phyloP scores from a whole-genome alignment of 768 basidiomycete genomes.

The Kondoa subrosea region DNA sequence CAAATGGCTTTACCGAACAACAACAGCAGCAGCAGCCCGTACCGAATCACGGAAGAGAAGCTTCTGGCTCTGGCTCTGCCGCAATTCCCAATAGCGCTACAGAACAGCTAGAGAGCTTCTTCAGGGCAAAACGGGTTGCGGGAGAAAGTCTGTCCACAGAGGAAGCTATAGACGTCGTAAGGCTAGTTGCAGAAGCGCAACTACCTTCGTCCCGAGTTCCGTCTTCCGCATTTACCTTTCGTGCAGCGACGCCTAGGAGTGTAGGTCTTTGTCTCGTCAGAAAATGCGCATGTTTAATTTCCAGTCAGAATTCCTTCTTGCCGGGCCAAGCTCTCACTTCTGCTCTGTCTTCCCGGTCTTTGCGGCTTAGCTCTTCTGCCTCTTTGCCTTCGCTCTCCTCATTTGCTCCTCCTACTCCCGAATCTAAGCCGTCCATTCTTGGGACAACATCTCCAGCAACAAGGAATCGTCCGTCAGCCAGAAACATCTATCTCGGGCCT shows the following conservation, averaged over 20 bases:
- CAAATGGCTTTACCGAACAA: neutral
- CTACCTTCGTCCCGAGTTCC: neutral
- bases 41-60: neutral
- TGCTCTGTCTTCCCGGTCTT: neutral
- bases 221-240: neutral
- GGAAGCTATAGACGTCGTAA: neutral
- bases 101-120: conserved; percentile 1
- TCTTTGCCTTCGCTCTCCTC: neutral
- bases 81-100: neutral
- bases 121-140: neutral
- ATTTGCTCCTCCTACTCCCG: neutral
- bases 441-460: neutral
- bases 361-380: neutral
- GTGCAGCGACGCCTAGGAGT: neutral
- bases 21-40: neutral
- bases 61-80: no score
- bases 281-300: neutral
- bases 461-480: neutral
- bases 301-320: neutral
- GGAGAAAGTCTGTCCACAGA: neutral
- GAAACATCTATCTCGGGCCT: neutral
- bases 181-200: neutral
- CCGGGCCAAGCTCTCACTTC: neutral
- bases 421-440: neutral
- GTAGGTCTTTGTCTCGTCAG: neutral